phyloP scores from a whole-genome alignment of 768 basidiomycete genomes.

The Amanita molliuscula region DNA sequence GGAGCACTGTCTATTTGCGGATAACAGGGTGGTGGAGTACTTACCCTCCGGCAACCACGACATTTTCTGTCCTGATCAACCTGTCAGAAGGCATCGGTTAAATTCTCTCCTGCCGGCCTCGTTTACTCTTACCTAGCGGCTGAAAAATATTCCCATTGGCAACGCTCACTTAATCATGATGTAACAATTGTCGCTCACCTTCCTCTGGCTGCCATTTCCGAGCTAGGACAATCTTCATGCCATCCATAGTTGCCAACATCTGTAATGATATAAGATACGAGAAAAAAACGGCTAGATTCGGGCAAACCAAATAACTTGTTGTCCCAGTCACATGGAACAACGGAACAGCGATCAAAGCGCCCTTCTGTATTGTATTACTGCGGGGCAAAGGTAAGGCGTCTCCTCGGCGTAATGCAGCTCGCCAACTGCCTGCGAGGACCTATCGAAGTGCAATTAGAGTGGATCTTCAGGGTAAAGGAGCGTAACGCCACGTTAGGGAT shows the following conservation, averaged over 20 bases:
- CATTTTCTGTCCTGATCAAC: constrained; percentile 33
- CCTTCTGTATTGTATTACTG: constrained; percentile 27
- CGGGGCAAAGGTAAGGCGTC: constrained; percentile 21
- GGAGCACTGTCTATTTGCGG: neutral
- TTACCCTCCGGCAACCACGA: constrained; percentile 35
- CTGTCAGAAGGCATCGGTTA: constrained; percentile 11
- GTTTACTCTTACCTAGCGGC: constrained; percentile 20
- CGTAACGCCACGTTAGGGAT: constrained; percentile 25
- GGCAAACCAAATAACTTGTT: constrained; percentile 15
- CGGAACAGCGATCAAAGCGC: constrained; percentile 39
- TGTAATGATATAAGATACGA: constrained; percentile 4
- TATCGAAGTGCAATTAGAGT: constrained; percentile 9
- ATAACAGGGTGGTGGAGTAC: neutral
- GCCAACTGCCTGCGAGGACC: constrained; percentile 21
- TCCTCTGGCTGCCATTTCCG: constrained; percentile 40
- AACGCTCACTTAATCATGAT: neutral
- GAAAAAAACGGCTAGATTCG: neutral
- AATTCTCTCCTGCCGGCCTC: neutral
- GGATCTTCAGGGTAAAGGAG: constrained; percentile 3
- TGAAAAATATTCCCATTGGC: constrained; percentile 5
- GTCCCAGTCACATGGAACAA: constrained; percentile 49
- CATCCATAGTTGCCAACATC: constrained; percentile 31
- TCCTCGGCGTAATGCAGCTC: constrained; percentile 29
- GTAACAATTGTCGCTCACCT: constrained; percentile 19
- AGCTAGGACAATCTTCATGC: constrained; percentile 37